Base-by-base conservation (phyloP, 1,284 basidiomycete species). In the Mycosarcoma mackinlayi region DNA sequence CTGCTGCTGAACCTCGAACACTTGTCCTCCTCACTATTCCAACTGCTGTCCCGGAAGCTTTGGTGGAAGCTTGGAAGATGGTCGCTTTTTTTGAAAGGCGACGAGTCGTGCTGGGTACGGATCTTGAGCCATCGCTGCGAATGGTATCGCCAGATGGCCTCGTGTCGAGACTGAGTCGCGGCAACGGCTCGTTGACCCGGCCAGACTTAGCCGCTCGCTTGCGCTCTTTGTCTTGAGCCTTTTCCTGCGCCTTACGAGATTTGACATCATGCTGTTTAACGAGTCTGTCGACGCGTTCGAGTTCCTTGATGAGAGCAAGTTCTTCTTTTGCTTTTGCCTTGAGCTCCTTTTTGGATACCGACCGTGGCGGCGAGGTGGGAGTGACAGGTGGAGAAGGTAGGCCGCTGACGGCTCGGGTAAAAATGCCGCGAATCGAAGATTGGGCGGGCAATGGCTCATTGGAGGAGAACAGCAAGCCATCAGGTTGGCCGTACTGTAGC, bases 291-390 rank as follows among this genome's bases (percentile, higher is more conserved):
- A 76, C 46, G 3, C 51, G 49, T 28, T 72, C 68, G 19, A 75
- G 48, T 27, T 78, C 62, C 31, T 70, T 68, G 41, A 76, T 75
- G 10, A 78, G 59, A 1, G 67, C 63, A 14, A 60, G 34, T 33
- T 78, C 76, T 42, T 76, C 62, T 34, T 78, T 78, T 9, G 54
- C 60, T n/a, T 56, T 56, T 13, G 56, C 51, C 50, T 73, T 76
- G 40, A 59, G 37, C 61, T 78, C 52, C 35, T 77, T 77, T 38
- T 74, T 76, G 23, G 40, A 54, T 14, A 60, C 39, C 0, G 41
- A 5, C 1, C 24, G 39, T 3, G 46, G 28, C 0, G 54, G 48
- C 6, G 51, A 50, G 11, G 49, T 51, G 3, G 65, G 58, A 16
- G 63, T 62, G 18, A 55, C 34, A 2, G 66, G 59, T 1, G 59